Percentiles rank a stretch among this genome's conserved stretches.
Conservation (phyloP, 208 protist genomes). For the Crithidia acanthocephali region DNA sequence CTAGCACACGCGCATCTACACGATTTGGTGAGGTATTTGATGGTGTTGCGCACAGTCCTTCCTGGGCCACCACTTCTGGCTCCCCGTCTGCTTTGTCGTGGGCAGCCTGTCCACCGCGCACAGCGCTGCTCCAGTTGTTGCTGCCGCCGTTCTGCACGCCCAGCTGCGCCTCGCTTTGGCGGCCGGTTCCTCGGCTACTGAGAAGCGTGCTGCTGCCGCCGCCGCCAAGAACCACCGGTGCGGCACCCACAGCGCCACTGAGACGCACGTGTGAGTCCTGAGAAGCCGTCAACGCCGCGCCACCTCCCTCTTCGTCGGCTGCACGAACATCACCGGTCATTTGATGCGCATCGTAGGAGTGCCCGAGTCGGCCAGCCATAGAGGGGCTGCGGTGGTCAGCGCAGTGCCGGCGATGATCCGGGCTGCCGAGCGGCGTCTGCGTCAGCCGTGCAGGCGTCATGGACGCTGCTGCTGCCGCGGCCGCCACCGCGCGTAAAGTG, state of each 20-base stretch:
- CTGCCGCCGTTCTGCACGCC: neutral
- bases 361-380: neutral
- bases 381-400: neutral
- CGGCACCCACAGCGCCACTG: neutral
- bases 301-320: neutral
- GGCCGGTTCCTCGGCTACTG: neutral
- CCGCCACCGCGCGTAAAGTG: slow-evolving; percentile 17
- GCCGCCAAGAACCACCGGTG: neutral
- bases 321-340: neutral
- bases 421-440: neutral
- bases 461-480: neutral
- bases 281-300: too few relatives aligned
- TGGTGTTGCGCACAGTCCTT: neutral
- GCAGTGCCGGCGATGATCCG: slow-evolving; percentile 6
- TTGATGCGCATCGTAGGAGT: neutral
- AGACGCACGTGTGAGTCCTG: neutral
- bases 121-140: neutral
- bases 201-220: neutral
- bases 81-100: neutral
- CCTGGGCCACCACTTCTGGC: neutral
- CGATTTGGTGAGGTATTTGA: neutral
- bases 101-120: neutral
- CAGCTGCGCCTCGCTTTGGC: neutral
- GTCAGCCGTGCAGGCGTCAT: neutral
- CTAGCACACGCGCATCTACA: neutral